Percentiles rank a stretch among this genome's conserved stretches.
Conservation (phyloP, 1,284 basidiomycete species). For the Moesziomyces globuligerus region DNA sequence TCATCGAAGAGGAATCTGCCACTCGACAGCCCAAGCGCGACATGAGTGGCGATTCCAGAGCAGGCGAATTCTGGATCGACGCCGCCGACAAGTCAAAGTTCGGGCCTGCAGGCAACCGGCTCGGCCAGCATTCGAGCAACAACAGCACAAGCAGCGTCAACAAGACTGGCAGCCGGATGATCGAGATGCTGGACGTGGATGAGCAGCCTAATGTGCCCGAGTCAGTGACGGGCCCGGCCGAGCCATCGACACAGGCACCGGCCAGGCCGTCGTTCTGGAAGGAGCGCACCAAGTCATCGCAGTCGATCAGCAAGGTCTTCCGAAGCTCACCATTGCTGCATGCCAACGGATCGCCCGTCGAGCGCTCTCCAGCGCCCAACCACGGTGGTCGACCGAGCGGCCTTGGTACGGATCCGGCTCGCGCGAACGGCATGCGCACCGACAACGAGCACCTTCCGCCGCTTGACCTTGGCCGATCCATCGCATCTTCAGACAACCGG, state of each 20-base stretch:
- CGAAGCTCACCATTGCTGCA: constrained; percentile 15
- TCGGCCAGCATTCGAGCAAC: constrained; percentile 26
- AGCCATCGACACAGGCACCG: constrained; percentile 9
- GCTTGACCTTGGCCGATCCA: constrained; percentile 12
- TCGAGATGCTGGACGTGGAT: constrained; percentile 32
- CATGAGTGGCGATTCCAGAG: constrained; percentile 21
- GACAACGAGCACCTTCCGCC: constrained; percentile 15
- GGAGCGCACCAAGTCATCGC: constrained; percentile 28
- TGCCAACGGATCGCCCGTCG: constrained; percentile 8
- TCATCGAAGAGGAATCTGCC: constrained; percentile 10
- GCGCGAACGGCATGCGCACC: background rate
- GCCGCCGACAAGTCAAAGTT: constrained; percentile 6
- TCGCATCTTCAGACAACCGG: constrained; percentile 2
- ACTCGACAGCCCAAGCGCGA: constrained; percentile 7
- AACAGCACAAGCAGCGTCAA: constrained; percentile 28
- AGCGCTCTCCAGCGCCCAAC: background rate
- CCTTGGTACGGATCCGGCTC: constrained; percentile 3
- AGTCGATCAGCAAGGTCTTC: constrained; percentile 29
- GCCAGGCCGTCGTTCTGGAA: constrained; percentile 33
- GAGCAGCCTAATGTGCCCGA: constrained; percentile 21
- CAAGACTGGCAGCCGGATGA: constrained; percentile 32
- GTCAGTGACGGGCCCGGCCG: constrained; percentile 22
- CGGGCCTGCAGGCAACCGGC: constrained; percentile 13
- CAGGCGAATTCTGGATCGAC: constrained; percentile 19
- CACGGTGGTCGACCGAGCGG: background rate